phyloP scores from a whole-genome alignment of 768 basidiomycete species.

The Hypholoma sublateritium region DNA sequence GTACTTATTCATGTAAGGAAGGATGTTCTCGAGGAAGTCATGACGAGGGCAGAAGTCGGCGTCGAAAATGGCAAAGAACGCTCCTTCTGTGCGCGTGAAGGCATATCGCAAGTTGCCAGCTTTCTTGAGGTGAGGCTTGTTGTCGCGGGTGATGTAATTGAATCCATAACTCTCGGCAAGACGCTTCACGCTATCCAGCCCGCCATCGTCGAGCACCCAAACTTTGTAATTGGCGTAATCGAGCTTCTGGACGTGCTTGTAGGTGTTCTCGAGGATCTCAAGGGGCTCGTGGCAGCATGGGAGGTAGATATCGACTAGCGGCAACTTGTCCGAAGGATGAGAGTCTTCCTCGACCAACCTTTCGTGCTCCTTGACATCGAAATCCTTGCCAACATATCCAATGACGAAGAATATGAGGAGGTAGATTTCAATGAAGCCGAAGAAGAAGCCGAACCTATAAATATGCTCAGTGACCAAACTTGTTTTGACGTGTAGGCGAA shows the following conservation, averaged over 20 bases:
- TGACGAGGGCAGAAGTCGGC: slow-evolving; percentile 28
- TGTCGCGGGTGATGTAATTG: slow-evolving; percentile 25
- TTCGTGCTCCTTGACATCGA: slow-evolving; percentile 20
- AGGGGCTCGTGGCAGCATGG: slow-evolving; percentile 27
- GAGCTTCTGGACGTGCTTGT: slow-evolving; percentile 26
- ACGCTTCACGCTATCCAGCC: slow-evolving; percentile 19
- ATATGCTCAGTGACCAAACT: background rate
- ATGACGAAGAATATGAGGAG: slow-evolving; percentile 22
- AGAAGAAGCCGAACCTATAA: slow-evolving; percentile 23
- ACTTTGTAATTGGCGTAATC: slow-evolving; percentile 26
- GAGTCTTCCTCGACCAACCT: slow-evolving; percentile 19
- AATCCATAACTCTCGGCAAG: slow-evolving; percentile 23
- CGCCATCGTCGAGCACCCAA: slow-evolving; percentile 29
- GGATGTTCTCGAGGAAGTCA: slow-evolving; percentile 24
- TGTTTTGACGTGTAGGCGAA: background rate
- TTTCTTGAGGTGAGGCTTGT: slow-evolving; percentile 27
- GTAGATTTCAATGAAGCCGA: slow-evolving; percentile 23
- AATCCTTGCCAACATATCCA: slow-evolving; percentile 25
- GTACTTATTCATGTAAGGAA: slow-evolving; percentile 24
- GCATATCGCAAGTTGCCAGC: slow-evolving; percentile 28
- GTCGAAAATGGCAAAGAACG: slow-evolving; percentile 30
- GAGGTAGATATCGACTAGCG: slow-evolving; percentile 27
- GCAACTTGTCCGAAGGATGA: slow-evolving; percentile 16
- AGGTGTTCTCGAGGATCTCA: slow-evolving; percentile 30
- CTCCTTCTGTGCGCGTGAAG: slow-evolving; percentile 25